phyloP scores from a whole-genome alignment of 2,329 filamentous ascomycete species.

The Trichoderma sp. region DNA sequence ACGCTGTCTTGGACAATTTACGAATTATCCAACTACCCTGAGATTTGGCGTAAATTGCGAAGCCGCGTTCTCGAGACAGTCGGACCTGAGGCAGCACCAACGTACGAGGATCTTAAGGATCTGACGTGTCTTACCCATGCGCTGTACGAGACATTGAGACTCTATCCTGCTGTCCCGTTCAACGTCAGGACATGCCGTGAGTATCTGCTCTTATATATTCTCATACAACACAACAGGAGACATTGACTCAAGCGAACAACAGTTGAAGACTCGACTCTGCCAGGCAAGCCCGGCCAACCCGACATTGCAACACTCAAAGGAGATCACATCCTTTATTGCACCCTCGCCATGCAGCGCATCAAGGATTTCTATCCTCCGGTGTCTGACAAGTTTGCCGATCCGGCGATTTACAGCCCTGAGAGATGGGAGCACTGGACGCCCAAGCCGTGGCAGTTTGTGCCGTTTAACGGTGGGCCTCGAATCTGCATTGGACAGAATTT shows the following conservation, averaged over 20 bases:
- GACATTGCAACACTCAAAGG: constrained; percentile 63
- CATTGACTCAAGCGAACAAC: not conserved
- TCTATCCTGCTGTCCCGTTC: constrained; percentile 77
- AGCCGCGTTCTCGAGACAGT: constrained; percentile 66
- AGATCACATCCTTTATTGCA: constrained; percentile 63
- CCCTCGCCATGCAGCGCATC: constrained; percentile 71
- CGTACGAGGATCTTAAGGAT: constrained; percentile 77
- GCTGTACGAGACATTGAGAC: constrained; percentile 72
- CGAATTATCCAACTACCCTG: constrained; percentile 71
- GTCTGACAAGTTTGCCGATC: constrained; percentile 45
- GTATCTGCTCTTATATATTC: not conserved
- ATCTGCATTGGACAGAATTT: constrained; percentile 81
- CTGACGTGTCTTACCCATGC: constrained; percentile 79
- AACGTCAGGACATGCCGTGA: constrained; percentile 57
- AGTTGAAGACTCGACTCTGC: constrained; percentile 70
- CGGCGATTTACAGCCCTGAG: constrained; percentile 59
- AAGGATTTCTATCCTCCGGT: constrained; percentile 56
- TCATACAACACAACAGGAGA: not conserved
- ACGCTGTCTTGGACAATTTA: constrained; percentile 81
- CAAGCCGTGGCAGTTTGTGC: constrained; percentile 67
- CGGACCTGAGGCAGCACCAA: constrained; percentile 60
- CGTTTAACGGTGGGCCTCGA: constrained; percentile 71
- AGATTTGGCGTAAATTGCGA: constrained; percentile 66
- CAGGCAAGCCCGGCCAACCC: constrained; percentile 60
- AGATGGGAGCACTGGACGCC: constrained; percentile 64